Conservation (phyloP, 768 basidiomycete species). For the Podaxis rugospora region DNA sequence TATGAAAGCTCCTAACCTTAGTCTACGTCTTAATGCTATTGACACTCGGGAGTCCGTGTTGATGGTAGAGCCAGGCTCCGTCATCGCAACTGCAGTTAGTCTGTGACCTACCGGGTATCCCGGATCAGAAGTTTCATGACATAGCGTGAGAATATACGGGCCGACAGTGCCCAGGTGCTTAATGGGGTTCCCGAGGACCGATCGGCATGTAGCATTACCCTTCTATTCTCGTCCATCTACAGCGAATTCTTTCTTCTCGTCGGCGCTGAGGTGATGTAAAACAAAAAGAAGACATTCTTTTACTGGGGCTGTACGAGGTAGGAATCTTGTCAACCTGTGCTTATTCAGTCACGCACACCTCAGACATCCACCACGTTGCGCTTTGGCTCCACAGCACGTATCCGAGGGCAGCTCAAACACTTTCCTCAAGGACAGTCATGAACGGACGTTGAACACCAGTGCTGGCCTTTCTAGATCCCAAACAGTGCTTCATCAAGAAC, state of each 20-base stretch:
- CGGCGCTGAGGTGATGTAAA: background rate
- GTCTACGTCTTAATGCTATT: too few species aligned
- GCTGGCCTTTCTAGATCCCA: background rate
- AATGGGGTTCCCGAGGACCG: too few species aligned
- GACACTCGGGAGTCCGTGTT: too few species aligned
- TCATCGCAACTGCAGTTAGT: too few species aligned
- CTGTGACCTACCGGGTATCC: too few species aligned
- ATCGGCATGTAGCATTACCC: too few species aligned
- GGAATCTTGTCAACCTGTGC: background rate
- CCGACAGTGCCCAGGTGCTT: too few species aligned
- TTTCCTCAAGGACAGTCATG: background rate
- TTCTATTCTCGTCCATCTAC: too few species aligned
- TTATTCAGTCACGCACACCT: background rate
- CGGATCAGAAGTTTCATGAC: too few species aligned
- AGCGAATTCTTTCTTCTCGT: background rate
- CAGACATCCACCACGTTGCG: background rate
- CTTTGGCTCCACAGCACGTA: background rate
- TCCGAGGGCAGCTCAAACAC: conserved; percentile 7
- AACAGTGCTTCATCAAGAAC: background rate
- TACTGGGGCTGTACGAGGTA: background rate
- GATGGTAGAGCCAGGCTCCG: too few species aligned
- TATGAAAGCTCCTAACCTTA: too few species aligned
- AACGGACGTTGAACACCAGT: background rate
- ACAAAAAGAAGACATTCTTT: background rate
- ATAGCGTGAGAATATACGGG: too few species aligned